Evolutionary conservation across 805 yeast species (phyloP).

Genomic region (Hanseniaspora nectarophila): DNA sequence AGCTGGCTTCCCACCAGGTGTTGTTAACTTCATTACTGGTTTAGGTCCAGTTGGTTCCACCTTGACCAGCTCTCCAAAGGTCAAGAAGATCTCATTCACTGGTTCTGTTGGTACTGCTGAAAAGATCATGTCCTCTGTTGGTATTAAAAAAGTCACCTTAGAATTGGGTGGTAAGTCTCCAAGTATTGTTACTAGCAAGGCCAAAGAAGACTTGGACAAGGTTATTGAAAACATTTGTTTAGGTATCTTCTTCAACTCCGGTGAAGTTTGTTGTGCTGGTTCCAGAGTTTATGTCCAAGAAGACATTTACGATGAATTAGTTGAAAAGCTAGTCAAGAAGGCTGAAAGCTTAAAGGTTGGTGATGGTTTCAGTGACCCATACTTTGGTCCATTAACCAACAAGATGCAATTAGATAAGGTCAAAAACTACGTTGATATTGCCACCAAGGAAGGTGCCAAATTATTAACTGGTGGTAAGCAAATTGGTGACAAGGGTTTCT

Average conservation of each 20-base stretch:
- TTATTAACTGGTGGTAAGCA: slow-evolving; percentile 74
- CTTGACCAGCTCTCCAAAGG: slow-evolving; percentile 55
- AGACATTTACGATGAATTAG: slow-evolving; percentile 54
- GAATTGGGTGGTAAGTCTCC: slow-evolving; percentile 86
- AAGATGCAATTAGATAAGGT: slow-evolving; percentile 55
- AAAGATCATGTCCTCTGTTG: slow-evolving; percentile 59
- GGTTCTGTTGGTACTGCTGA: slow-evolving; percentile 80
- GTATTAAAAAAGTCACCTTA: slow-evolving; percentile 68
- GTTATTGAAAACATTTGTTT: slow-evolving; percentile 56
- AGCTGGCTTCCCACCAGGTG: slow-evolving; percentile 78
- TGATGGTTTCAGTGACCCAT: slow-evolving; percentile 61
- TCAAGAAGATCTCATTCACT: slow-evolving; percentile 75
- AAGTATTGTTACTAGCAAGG: slow-evolving; percentile 55
- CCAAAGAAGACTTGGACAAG: slow-evolving; percentile 53
- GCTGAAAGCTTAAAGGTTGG: slow-evolving; percentile 53
- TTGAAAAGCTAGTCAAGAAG: slow-evolving; percentile 42
- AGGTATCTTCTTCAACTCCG: slow-evolving; percentile 79
- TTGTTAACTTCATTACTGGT: slow-evolving; percentile 67
- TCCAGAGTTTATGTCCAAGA: slow-evolving; percentile 76
- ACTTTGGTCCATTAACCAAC: slow-evolving; percentile 69
- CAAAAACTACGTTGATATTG: slow-evolving; percentile 49
- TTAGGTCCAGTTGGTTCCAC: slow-evolving; percentile 68
- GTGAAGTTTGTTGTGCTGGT: slow-evolving; percentile 90
- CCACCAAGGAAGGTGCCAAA: slow-evolving; percentile 55
- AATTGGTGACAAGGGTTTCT: slow-evolving; percentile 57